Evolutionary conservation across 768 basidiomycete species (phyloP).

Genomic region (Pleurotus ostreatus): DNA sequence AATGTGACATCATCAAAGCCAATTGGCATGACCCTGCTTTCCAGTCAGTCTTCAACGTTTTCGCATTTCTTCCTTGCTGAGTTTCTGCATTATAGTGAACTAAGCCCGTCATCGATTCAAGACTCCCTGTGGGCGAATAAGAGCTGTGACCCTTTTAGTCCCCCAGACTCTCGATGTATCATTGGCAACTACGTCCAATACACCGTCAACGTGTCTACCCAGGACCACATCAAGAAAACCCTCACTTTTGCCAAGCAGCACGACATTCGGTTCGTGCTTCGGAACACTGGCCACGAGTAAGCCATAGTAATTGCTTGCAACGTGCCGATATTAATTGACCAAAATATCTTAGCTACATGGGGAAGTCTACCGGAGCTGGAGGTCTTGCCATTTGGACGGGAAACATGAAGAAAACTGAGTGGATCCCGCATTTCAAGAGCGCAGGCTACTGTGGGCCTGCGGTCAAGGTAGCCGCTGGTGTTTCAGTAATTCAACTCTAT

Average conservation of each 20-base stretch:
- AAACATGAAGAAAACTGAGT: not conserved
- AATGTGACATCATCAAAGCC: not conserved
- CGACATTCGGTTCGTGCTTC: constrained; percentile 15
- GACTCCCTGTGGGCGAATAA: not conserved
- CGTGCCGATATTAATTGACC: not conserved
- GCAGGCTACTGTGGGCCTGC: not conserved
- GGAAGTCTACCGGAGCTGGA: not conserved
- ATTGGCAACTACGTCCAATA: not conserved
- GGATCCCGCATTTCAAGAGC: not conserved
- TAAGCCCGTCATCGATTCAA: not conserved
- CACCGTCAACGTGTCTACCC: not conserved
- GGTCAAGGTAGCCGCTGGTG: not conserved
- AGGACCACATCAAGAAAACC: constrained; percentile 5
- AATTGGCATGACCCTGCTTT: not conserved
- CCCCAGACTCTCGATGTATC: not conserved
- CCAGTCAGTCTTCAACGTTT: not conserved
- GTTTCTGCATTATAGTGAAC: not conserved
- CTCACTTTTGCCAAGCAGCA: constrained; percentile 14
- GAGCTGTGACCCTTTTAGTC: not conserved
- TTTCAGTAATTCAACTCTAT: not conserved
- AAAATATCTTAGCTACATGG: not conserved
- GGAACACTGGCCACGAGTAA: constrained; percentile 13
- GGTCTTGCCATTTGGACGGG: not conserved
- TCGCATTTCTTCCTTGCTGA: not conserved
- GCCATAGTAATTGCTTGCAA: not conserved